Evolutionary conservation across 2,329 filamentous ascomycete species (phyloP), one percentile per base, ranked within the genome.

Genomic region (Coleophoma eucalyptorum): DNA sequence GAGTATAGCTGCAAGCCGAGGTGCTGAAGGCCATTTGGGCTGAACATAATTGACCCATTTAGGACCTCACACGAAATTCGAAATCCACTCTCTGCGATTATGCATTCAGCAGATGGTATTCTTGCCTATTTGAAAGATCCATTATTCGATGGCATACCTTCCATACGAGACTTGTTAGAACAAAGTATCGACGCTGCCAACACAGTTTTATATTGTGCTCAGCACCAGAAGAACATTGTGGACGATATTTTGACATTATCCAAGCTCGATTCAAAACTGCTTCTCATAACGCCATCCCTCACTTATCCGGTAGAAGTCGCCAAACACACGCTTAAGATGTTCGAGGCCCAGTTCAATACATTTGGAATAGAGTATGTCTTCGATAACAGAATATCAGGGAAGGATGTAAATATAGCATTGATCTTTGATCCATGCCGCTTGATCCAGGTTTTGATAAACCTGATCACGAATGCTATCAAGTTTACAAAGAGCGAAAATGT

Each of bases 151-250:
- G 26, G n/a, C 26, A 7, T 43, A 18, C 6, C 12, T 18, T 43
- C n/a, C 3, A 6, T 21, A 3, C n/a, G 20, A 16, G 10, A 43
- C n/a, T 6, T 21, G 7, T n/a, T 43, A 12, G 10, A 21, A 15
- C 20, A 44, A 12, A 31, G 19, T 11, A n/a, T 44, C 11, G 42
- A 44, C 31, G 42, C 42, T 11, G 42, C 42, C 12, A 5, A 44
- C 19, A 44, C 42, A 8, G n/a, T 44, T 13, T 20, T 43, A 19
- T 43, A 43, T 26, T 91, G 87, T 58, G 83, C 87, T 2, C 83
- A 89, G 58, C 87, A 91, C 66, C 87, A 91, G 63, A 90, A 90
- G 66, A 73, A 82, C 7, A 87, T 88, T 46, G 82, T 88, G 15
- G 83, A 88, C 59, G 84, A 88, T 60, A 84, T 88, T 32, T 69